These are phyloP conservation scores for Buddleja alternifolia DNA, from an alignment of 257 asterid species.

Conservation along the genomic window DNA sequence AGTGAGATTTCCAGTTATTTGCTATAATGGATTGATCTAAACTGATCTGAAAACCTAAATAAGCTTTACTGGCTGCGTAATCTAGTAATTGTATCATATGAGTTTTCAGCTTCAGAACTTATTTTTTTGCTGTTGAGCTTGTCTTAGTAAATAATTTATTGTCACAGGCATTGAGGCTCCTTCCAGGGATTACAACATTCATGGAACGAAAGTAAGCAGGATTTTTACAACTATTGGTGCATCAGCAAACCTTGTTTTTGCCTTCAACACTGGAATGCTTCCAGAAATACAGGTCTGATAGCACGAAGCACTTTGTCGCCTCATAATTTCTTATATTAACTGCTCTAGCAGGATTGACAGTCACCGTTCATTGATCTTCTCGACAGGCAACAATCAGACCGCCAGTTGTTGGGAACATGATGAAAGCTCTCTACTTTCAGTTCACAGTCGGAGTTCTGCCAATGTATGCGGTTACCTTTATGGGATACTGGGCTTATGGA, in stretches of 20 bases:
- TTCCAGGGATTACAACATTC: conserved; percentile 60
- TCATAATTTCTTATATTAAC: no score
- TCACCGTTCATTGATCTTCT: conserved; percentile 12
- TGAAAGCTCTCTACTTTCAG: conserved; percentile 91
- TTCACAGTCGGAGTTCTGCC: conserved; percentile 86
- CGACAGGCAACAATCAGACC: conserved; percentile 85
- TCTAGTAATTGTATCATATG: background rate
- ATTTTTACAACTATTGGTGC: conserved; percentile 66
- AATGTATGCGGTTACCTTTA: conserved; percentile 79
- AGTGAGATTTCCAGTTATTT: background rate
- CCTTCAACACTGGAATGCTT: conserved; percentile 85
- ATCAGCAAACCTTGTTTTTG: conserved; percentile 66
- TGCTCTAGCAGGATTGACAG: no score
- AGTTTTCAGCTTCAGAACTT: background rate
- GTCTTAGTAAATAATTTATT: background rate
- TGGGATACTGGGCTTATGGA: conserved; percentile 83
- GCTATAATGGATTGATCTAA: background rate
- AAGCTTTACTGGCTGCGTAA: background rate
- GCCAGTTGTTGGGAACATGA: conserved; percentile 88
- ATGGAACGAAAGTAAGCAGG: conserved; percentile 39
- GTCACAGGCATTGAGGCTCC: conserved; percentile 37
- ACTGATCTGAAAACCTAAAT: background rate
- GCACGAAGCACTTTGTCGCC: no score
- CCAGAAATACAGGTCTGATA: conserved; percentile 89
- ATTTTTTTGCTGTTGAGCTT: background rate